phyloP scores from a whole-genome alignment of 352 stramenopile genomes.

The Phytophthora boehmeriae region DNA sequence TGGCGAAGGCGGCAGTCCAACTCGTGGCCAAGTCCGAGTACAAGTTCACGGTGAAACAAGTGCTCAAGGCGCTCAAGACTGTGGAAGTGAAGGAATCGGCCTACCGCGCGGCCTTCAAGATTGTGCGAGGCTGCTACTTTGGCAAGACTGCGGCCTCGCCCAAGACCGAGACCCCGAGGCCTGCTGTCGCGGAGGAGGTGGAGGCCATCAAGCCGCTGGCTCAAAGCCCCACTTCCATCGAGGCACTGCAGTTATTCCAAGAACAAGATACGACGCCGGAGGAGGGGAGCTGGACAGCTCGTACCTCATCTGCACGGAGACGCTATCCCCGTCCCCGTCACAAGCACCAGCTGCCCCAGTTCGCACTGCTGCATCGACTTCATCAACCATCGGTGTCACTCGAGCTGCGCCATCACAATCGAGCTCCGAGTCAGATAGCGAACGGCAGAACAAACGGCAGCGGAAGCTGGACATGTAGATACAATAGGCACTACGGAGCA shows the following conservation, averaged over 20 bases:
- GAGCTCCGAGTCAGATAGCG: constrained; percentile 23
- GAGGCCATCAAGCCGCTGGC: constrained; percentile 34
- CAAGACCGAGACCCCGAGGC: constrained; percentile 17
- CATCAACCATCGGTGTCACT: constrained; percentile 34
- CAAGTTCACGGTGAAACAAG: constrained; percentile 28
- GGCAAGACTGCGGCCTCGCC: neutral
- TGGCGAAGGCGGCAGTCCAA: constrained; percentile 54
- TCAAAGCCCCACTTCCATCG: constrained; percentile 40
- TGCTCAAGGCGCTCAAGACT: constrained; percentile 27
- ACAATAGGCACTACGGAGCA: constrained; percentile 20
- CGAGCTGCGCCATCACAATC: constrained; percentile 30
- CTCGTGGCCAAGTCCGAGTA: constrained; percentile 47
- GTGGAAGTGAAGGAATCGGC: constrained; percentile 27
- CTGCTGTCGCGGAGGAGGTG: constrained; percentile 22
- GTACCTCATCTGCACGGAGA: constrained; percentile 39
- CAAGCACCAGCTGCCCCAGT: constrained; percentile 21
- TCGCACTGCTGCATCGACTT: constrained; percentile 17
- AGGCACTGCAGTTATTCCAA: constrained; percentile 22
- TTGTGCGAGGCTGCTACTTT: constrained; percentile 41
- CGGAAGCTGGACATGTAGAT: constrained; percentile 37
- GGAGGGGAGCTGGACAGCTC: constrained; percentile 19
- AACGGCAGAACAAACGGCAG: constrained; percentile 34
- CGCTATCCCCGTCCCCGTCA: constrained; percentile 38
- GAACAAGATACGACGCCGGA: constrained; percentile 16
- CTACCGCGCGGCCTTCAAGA: constrained; percentile 41